Conservation (phyloP, 257 asterid species). For the Jasminum sambac region DNA sequence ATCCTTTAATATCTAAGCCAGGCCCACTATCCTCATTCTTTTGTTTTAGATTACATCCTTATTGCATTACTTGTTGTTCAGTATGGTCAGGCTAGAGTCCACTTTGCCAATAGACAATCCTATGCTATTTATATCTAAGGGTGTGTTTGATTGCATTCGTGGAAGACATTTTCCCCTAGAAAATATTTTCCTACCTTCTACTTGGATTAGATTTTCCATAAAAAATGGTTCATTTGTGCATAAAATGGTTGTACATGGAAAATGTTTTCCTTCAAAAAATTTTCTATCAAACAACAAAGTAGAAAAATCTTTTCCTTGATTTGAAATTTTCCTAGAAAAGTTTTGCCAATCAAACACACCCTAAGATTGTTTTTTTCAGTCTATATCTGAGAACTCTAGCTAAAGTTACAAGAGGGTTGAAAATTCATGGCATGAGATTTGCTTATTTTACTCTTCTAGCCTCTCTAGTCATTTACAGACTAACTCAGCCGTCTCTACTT, state of each 20-base stretch:
- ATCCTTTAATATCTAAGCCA: conserved; percentile 72
- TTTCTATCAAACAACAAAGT: too few relatives aligned
- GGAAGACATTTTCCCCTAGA: too few relatives aligned
- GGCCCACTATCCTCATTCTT: conserved; percentile 18
- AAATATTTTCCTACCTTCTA: too few relatives aligned
- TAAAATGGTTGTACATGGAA: too few relatives aligned
- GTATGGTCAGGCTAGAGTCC: neutral
- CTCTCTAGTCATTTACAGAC: neutral
- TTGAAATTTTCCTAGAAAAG: too few relatives aligned
- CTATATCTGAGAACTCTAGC: conserved; percentile 45
- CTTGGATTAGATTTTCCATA: too few relatives aligned
- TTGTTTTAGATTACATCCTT: neutral
- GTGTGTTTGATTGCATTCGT: too few relatives aligned
- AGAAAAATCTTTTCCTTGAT: too few relatives aligned
- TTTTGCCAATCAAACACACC: too few relatives aligned
- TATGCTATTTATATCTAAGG: neutral
- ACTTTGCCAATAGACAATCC: neutral
- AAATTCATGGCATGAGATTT: neutral
- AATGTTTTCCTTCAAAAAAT: too few relatives aligned
- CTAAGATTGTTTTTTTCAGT: conserved; percentile 41
- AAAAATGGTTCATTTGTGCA: too few relatives aligned
- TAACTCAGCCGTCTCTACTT: neutral
- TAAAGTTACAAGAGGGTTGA: conserved; percentile 24
- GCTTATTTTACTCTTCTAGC: neutral
- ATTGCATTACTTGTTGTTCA: neutral